Evolutionary conservation across 2,329 filamentous ascomycete species (phyloP), one percentile per base, ranked within the genome.

Genomic region (Xylaria hypoxylon): DNA sequence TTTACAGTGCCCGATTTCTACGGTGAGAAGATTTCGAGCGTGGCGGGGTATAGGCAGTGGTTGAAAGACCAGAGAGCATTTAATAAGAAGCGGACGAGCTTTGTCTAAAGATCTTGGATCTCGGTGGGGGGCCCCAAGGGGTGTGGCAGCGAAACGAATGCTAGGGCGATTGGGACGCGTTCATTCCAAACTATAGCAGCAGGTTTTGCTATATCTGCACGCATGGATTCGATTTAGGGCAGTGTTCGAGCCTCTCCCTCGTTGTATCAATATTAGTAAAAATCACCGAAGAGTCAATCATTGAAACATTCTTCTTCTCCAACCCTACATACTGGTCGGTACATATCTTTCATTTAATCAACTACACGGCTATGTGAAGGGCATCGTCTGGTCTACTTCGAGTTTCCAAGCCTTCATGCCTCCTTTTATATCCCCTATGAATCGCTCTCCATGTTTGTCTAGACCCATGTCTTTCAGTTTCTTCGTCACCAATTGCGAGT

Each of bases 1-100:
- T 56, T 7, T 52, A 2, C 59, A 86, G 92, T 97, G 0, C 94
- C 95, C 48, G 96, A 99, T 79, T 99, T 97, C 81, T 99, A 99
- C 76, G 96, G 96, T 74, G 96, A 99, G 83, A 98, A 97, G 86
- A 97, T 99, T 74, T 92, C 92, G 58, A 97, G 94, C 75, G 93
- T 98, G 24, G 86, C 90, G 60, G 94, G 93, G 52, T 99, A 98
- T 80, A 86, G 96, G 75, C 90, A 93, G 79, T 99, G 96, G 96
- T 82, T 99, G 76, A 98, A 97, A 85, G 96, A 99, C 77, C 96
- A 98, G 84, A 87, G 95, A 69, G 95, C 94, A 10, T 99, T 97
- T 83, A 97, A 97, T 83, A 94, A 94, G 84, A 97, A 96, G 88
- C 90, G 89, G 78, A 88, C 83, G 71, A 87, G 82, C 74, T 89